phyloP scores from a whole-genome alignment of 768 basidiomycete genomes.

The Tricholoma furcatifolium region DNA sequence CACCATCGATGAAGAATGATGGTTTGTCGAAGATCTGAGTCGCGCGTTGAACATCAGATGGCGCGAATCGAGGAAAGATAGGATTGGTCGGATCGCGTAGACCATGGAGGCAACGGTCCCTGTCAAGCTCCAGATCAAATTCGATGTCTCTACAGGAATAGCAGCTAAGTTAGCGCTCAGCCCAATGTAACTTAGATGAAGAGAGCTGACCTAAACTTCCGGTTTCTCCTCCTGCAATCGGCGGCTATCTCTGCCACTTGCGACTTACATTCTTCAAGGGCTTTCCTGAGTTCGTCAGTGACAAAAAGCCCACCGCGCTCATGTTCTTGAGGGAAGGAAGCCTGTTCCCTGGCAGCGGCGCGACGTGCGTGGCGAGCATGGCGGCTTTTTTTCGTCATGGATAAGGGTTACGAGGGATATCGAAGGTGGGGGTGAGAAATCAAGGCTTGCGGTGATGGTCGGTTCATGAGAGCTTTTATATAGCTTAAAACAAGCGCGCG shows the following conservation, averaged over 20 bases:
- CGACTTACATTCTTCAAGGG: constrained; percentile 39
- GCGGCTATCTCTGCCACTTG: constrained; percentile 42
- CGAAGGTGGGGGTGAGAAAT: too few relatives aligned
- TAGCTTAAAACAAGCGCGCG: too few relatives aligned
- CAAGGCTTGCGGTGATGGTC: too few relatives aligned
- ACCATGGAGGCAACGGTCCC: constrained; percentile 41
- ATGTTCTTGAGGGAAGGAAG: constrained; percentile 10
- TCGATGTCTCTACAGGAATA: constrained; percentile 23
- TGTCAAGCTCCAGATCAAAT: constrained; percentile 51
- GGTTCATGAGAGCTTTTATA: too few relatives aligned
- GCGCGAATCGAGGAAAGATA: constrained; percentile 4
- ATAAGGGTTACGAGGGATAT: too few relatives aligned
- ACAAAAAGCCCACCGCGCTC: constrained; percentile 38
- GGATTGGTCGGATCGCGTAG: constrained; percentile 13
- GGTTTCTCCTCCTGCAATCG: constrained; percentile 41
- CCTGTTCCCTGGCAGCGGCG: too few relatives aligned
- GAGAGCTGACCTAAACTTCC: constrained; percentile 41
- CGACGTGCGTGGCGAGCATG: too few relatives aligned
- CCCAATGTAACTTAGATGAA: background rate
- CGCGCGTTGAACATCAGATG: constrained; percentile 43
- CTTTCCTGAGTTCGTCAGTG: constrained; percentile 45
- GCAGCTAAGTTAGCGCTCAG: background rate
- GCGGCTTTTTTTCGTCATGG: too few relatives aligned
- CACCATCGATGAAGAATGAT: constrained; percentile 45
- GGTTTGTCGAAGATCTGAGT: constrained; percentile 53